Base-by-base conservation (phyloP, 805 yeast genomes). In the Candida parachauliodes region DNA sequence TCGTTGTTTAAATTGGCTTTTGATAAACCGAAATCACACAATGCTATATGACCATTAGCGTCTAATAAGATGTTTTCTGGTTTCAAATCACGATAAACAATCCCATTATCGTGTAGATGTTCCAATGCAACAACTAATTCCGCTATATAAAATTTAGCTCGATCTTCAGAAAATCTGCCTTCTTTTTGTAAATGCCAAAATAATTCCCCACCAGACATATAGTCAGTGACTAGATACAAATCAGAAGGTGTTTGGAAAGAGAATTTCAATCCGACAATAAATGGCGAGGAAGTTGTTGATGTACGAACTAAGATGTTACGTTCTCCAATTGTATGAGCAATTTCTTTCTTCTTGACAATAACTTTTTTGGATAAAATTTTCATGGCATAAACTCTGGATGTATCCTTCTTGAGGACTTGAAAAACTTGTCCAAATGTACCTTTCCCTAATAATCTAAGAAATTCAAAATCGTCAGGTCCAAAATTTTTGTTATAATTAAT, bases 341-440 rank as follows among this genome's bases (percentile, higher is more conserved):
- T 84, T 65, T 93, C 98, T 62, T 91, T 91, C 73, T 93, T 93
- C 61, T 86, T 88, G 35, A 93, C 96, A 59, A 93, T 93, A 30
- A 88, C 91, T 59, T 89, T 89, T 61, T 93, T 93, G 18, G 95
- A 84, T 37, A 93, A 75, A 20, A 91, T 95, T 65, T 93, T 93
- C 98, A 93, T 93, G 28, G 98, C 98, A 59, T 93, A 93, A 41
- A 93, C 83, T 51, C 97, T 77, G 42, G 78, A 77, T 6, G 95
- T 88, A 57, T 93, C 98, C 49, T 74, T 75, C 73, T 91, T 93
- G 46, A 83, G 80, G 30, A 93, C 98, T 67, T 93, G 98, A 63
- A 83, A 93, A 25, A 91, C 98, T 66, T 88, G 96, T 22, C 98
- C 98, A 70, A 91, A 91, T 1, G 98, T 93, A 38, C 98, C 98